Evolutionary conservation across 805 yeast species (phyloP), one percentile per base, ranked within the genome.

Genomic region (Cyberlindnera misumaiensis): DNA sequence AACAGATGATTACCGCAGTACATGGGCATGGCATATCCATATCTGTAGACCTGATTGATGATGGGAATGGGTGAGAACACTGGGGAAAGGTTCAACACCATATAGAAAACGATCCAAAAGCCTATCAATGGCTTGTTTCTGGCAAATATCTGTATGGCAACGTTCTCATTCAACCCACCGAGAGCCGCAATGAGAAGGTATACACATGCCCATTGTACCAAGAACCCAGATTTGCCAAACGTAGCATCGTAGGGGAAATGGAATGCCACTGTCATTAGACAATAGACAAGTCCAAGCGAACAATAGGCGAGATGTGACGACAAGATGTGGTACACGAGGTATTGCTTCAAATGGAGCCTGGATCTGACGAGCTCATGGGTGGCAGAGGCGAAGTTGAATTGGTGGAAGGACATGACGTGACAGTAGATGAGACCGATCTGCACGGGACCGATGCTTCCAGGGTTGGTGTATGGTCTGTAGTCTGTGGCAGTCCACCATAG

Each of bases 391-490:
- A 80, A 75, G 38, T 57, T 73, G 49, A 79, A 72, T 50, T 76
- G 83, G 68, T 81, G 79, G 54, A 83, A 80, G 6, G 88, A 74
- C 43, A 81, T 56, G 47, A 82, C 79, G 45, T 81, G 68, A 49
- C 80, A 60, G 51, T 75, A 81, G 51, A 81, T 73, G 42, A 81
- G 67, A 14, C 89, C 89, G 37, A 82, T 73, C 52, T 79, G 86
- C 2, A 72, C 53, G 4, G 85, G 83, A 0, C 84, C 86, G 17
- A 64, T 44, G 15, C 73, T 53, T 4, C 73, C 72, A 1, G 75
- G 60, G 40, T 67, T 59, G 1, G 59, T 55, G 24, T 54, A 58
- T 11, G 80, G 80, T 8, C 59, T 58, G 29, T 59, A 53, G 48
- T 80, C 83, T 3, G 45, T 34, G 20, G 41, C 51, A 1, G 43